Base-by-base conservation (phyloP, 805 yeast genomes). In the Candida methanosorbosa region DNA sequence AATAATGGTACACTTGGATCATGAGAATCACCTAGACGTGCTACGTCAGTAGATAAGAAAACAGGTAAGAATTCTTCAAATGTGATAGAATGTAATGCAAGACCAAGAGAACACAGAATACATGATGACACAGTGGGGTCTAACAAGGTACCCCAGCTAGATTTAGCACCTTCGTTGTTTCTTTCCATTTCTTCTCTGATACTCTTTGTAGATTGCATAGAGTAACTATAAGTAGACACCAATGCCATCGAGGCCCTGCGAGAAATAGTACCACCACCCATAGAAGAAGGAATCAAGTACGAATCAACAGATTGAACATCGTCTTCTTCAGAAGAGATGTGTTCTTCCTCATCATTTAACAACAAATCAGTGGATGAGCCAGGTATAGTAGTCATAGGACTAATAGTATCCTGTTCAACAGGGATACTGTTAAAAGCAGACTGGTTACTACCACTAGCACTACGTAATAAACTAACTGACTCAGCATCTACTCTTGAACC, bases 1-100 rank as follows among this genome's bases (percentile, higher is more conserved):
- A 38, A 33, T 34, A 52, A 34, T 4, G 24, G 19, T 4, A 33
- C 27, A 9, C 18, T n/a, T 9, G 37, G 30, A 27, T 29, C 34
- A 15, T 20, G 9, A 7, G 29, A 16, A 13, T 18, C 27, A 12
- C n/a, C 15, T 26, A 26, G 7, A 15, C 38, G 27, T 6, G 27
- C 32, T 14, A 40, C 22, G 9, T 32, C 29, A 13, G 29, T 24
- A 3, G 79, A 75, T 13, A 75, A 55, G 36, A 68, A 67, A 3
- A 76, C 66, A 1, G 82, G 81, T 29, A 75, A 46, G 35, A 76
- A 70, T 48, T 75, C 80, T 23, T 67, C 64, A 46, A 57, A 71
- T 4, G 71, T 74, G 13, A 69, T 55, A 11, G 57, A 48, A 46
- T 70, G 77, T 32, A 72, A 59, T n/a, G 73, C 57, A 43, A 66